Conservation (phyloP, 106 monocot species). For the Dendrobium chrysotoxum region DNA sequence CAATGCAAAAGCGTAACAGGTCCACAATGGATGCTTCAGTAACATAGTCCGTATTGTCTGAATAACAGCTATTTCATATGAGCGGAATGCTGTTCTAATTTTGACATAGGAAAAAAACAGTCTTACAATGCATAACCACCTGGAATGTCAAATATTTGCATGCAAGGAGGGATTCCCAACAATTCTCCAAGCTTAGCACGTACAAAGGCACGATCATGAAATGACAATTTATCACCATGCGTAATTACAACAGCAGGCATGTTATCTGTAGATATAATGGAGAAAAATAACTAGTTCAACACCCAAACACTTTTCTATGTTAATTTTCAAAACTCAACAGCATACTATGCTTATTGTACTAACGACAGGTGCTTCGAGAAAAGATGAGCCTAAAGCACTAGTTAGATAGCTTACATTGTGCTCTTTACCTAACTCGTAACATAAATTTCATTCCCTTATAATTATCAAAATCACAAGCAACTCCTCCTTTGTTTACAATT, state of each 20-base stretch:
- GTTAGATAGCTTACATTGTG: no score
- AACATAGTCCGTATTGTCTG: conserved; percentile 27
- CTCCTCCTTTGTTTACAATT: no score
- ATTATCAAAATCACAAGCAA: no score
- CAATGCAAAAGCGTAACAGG: conserved; percentile 48
- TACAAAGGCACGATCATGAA: conserved; percentile 28
- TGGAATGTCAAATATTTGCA: conserved; percentile 65
- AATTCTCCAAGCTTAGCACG: conserved; percentile 29
- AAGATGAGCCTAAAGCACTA: no score
- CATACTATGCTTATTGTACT: no score
- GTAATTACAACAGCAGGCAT: conserved; percentile 60
- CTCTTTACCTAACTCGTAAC: no score
- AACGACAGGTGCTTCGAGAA: no score
- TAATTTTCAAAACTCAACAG: no score
- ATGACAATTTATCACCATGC: conserved; percentile 54
- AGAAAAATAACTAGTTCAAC: no score
- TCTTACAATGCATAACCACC: conserved; percentile 17
- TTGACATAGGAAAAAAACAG: background rate
- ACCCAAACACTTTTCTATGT: no score
- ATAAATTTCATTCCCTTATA: no score
- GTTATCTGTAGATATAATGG: conserved; percentile 26
- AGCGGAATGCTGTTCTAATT: background rate
- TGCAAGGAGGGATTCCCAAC: conserved; percentile 34
- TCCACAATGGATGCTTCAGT: conserved; percentile 39
- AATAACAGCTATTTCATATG: background rate